Conservation (phyloP, 1,139 yeast genomes). For the Casaregolazyma lundiana region DNA sequence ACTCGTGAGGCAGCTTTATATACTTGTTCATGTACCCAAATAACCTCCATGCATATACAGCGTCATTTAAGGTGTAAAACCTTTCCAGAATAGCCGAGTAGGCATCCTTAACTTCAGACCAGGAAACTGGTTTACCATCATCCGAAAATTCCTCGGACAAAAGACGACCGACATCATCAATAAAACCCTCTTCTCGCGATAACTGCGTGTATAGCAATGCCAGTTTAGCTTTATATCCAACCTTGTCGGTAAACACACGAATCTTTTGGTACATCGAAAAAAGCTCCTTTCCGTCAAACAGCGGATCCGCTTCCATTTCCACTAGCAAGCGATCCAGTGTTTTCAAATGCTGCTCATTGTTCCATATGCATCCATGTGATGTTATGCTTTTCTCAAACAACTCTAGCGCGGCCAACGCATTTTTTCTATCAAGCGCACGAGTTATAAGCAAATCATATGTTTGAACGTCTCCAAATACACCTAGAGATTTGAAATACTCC, state of each 20-base stretch:
- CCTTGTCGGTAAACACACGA: constrained; percentile 36
- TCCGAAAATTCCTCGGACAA: constrained; percentile 55
- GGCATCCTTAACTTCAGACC: constrained; percentile 28
- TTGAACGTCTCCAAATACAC: constrained; percentile 27
- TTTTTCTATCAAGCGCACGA: constrained; percentile 26
- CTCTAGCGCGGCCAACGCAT: constrained; percentile 31
- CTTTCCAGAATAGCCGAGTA: constrained; percentile 43
- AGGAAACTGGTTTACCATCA: constrained; percentile 31
- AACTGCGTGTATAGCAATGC: constrained; percentile 47
- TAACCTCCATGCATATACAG: constrained; percentile 58
- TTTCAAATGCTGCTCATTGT: constrained; percentile 31
- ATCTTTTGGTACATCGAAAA: constrained; percentile 34
- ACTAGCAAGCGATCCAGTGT: constrained; percentile 35
- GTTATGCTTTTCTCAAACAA: constrained; percentile 37
- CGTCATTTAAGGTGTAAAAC: constrained; percentile 39
- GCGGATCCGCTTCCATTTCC: constrained; percentile 23
- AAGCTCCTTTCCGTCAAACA: constrained; percentile 28
- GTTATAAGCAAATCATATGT: constrained; percentile 26
- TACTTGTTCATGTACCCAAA: constrained; percentile 57
- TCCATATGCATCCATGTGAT: constrained; percentile 43
- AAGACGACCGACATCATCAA: constrained; percentile 50
- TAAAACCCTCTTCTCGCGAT: constrained; percentile 44
- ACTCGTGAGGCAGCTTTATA: constrained; percentile 56
- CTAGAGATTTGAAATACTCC: constrained; percentile 21
- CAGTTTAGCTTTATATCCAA: constrained; percentile 43